Evolutionary conservation across 139 green algal species (phyloP).

Genomic region (Axilococcus clingmanii): DNA sequence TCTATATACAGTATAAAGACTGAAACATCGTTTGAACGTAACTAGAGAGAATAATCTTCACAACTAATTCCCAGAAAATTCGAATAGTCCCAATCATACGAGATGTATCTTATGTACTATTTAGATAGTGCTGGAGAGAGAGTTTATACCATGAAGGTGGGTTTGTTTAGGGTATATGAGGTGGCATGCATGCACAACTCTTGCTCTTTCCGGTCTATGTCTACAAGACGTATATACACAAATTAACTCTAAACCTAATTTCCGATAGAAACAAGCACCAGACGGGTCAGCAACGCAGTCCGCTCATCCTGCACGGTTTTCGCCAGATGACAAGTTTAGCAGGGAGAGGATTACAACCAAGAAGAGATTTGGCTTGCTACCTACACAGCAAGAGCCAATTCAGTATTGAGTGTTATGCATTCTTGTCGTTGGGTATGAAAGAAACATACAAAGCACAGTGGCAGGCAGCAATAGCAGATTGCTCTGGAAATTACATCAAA

Average conservation of each 20-base stretch:
- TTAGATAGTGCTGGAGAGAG: slow-evolving; percentile 72
- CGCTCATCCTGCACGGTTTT: slow-evolving; percentile 90
- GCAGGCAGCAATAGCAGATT: too few species aligned
- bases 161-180: neutral
- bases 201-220: neutral
- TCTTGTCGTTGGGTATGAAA: too few species aligned
- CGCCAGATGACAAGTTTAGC: slow-evolving; percentile 96
- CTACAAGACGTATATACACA: neutral
- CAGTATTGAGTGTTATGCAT: neutral
- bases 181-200: neutral
- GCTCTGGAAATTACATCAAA: too few species aligned
- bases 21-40: too few species aligned
- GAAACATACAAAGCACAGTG: too few species aligned
- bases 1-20: too few species aligned
- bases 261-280: slow-evolving; percentile 66
- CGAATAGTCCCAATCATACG: too few species aligned
- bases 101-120: slow-evolving; percentile 98
- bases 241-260: neutral
- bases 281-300: slow-evolving; percentile 73
- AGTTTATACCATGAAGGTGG: slow-evolving; percentile 90
- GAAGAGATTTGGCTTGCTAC: slow-evolving; percentile 88
- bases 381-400: slow-evolving; percentile 57
- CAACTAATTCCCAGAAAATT: too few species aligned
- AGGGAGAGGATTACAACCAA: slow-evolving; percentile 86
- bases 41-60: too few species aligned